Evolutionary conservation across 768 basidiomycete genomes (phyloP), one percentile per base, ranked within the genome.

Genomic region (Grammothele lineata): DNA sequence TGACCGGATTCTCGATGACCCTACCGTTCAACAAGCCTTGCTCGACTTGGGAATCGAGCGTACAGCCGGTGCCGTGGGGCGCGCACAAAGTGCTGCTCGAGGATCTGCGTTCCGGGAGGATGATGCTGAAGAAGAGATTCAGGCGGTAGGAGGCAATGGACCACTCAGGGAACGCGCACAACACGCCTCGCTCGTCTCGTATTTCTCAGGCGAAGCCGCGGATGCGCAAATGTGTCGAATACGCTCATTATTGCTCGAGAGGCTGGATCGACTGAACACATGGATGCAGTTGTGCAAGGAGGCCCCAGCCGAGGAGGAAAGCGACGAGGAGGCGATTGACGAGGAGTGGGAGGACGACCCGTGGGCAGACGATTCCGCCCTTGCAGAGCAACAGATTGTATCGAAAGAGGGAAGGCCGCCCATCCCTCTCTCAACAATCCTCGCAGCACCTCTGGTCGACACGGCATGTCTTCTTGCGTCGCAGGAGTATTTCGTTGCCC

Each of bases 341-440:
- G 66, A 80, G 9, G 79, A 82, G 43, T 87, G 85, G 86, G 79
- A 81, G 56, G 87, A 85, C 56, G 85, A 88, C 61, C 85, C 87
- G 11, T 89, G 86, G 85, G 81, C 71, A 30, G 83, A 88, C 37
- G 64, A 71, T 1, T 60, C 58, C 30, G 66, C 68, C 37, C n/a
- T n/a, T n/a, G 60, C 59, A 19, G 49, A 60, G 39, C 25, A 57
- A 26, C 22, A 50, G 14, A 48, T 62, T 33, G 7, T 54, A 5
- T 37, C 49, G 10, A 39, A 47, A 3, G 57, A 43, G 27, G 46
- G 50, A 56, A 72, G 66, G 59, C 61, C 65, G 18, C 72, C 73
- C 40, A 57, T 92, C 22, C 57, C 77, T 2, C 74, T 95, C 18
- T 69, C 80, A 9, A 56, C 66, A 9, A 93, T 96, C 64, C 73